Base-by-base conservation (phyloP, 148 eudicot species). In the Euryodendron excelsum region DNA sequence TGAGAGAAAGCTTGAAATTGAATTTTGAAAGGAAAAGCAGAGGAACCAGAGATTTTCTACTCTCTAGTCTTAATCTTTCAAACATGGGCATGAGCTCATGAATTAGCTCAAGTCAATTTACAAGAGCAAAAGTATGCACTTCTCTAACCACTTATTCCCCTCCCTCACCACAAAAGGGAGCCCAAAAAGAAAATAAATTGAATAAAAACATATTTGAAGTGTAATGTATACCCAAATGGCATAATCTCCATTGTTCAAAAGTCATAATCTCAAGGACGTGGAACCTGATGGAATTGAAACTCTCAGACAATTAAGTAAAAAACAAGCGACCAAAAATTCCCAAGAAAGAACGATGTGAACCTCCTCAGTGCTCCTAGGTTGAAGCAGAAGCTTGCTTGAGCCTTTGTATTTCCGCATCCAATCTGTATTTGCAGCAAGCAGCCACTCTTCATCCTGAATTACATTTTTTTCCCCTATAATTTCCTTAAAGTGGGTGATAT, bases 381-480 rank as follows among this genome's bases (percentile, higher is more conserved):
- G 90, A 74, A 95, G 85, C 88, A 95, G 78, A 81, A 95, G 91
- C 83, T 89, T 89, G 88, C 99, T 95, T 78, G 91, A 89, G 62
- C 99, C 99, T 82, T 85, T 86, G 85, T 89, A 91, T 74, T 93
- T 91, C 45, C 87, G 75, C 98, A 95, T 90, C 98, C 99, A 95
- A 88, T 95, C 99, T n/a, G 89, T 88, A 81, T 95, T 95, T 76
- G 94, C 98, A 80, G 85, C 85, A 84, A 84, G 79, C 77, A 95
- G 89, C 69, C 88, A 84, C 79, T 91, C 97, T 81, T 86, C 86
- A 45, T 95, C 99, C 82, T 89, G 92, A 80, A 95, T 84, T 41
- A 95, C 99, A 84, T 89, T 90, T 85, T 82, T 90, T 72, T 85
- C 94, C 80, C 97, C 98, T 73, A 95, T 67, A 58, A 90, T 82